Evolutionary conservation across 257 asterid species (phyloP), one percentile per base, ranked within the genome.

Genomic region (Salvia hispanica): DNA sequence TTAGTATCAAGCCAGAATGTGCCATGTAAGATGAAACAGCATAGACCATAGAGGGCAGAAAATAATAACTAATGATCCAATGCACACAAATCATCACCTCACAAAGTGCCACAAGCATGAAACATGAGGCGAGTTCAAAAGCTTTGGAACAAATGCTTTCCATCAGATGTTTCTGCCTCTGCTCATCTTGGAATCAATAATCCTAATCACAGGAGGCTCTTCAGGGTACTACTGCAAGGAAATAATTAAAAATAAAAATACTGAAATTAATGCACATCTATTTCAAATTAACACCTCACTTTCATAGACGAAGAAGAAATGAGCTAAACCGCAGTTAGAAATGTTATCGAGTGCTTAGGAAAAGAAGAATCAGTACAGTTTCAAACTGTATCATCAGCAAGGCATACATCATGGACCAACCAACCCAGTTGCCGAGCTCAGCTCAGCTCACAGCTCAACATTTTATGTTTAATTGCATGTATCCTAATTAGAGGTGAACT

Each of bases 21-120:
- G 13, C 33, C 16, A 64, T 6, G 13, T 47, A 62, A 28, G 50
- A 70, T 18, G 15, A 58, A 4, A n/a, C 31, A 18, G 15, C 43
- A 40, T 28, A 61, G 43, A 53, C 58, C 51, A 61, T 40, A 14
- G 43, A 12, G 37, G 14, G 50, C 43, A 1, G 39, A 58, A 50
- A 54, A 72, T 55, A 67, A 51, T 59, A 78, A 57, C 15, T 62
- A 36, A 9, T 18, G 51, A 67, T 59, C 28, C 21, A 57, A 62
- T 74, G 66, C 13, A 11, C 74, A 53, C 21, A 62, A 13, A 36
- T 55, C 18, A 44, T 61, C 84, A 90, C 99, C 96, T 93, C 99
- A 71, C 95, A 90, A 43, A 90, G 97, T 58, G 96, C 86, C 64
- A 93, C 92, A 31, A 93, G 91, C 99, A 93, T 90, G 57, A 81